Conservation (phyloP, 2,329 filamentous ascomycete species). For the Aurifilum marmelostoma region DNA sequence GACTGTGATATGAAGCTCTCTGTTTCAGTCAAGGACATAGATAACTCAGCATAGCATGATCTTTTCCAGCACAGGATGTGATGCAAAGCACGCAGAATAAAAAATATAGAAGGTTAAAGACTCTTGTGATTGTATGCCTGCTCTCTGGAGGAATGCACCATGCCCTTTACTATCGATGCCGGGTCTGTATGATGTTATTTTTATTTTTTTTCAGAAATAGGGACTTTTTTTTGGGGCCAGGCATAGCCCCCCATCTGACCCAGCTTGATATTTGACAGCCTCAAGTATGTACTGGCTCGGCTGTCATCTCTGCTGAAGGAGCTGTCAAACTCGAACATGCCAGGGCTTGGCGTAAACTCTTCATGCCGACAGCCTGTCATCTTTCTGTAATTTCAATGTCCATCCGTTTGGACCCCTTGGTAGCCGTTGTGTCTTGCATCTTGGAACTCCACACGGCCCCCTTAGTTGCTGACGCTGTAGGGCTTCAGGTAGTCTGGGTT, state of each 20-base stretch:
- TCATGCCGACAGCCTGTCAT: neutral
- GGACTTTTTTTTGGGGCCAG: neutral
- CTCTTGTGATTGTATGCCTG: neutral
- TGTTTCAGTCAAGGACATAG: neutral
- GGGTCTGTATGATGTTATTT: neutral
- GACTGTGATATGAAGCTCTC: too few species aligned
- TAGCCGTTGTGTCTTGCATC: neutral
- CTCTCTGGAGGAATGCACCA: neutral
- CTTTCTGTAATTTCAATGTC: too few species aligned
- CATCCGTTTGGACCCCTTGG: neutral
- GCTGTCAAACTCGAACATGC: neutral
- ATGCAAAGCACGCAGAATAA: neutral
- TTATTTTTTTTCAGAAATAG: neutral
- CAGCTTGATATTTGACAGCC: neutral
- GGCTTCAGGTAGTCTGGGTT: conserved; percentile 81
- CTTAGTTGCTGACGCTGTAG: conserved; percentile 61
- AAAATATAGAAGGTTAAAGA: neutral
- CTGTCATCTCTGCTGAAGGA: neutral
- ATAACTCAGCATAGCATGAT: neutral
- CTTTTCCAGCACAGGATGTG: neutral
- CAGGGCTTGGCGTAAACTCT: neutral
- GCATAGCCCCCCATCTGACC: neutral
- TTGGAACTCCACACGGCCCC: neutral
- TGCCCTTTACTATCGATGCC: neutral
- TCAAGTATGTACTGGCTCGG: neutral